These are phyloP conservation scores for Candida pseudoviswanathii DNA, from an alignment of 1,139 yeast species.

Conservation along the genomic window DNA sequence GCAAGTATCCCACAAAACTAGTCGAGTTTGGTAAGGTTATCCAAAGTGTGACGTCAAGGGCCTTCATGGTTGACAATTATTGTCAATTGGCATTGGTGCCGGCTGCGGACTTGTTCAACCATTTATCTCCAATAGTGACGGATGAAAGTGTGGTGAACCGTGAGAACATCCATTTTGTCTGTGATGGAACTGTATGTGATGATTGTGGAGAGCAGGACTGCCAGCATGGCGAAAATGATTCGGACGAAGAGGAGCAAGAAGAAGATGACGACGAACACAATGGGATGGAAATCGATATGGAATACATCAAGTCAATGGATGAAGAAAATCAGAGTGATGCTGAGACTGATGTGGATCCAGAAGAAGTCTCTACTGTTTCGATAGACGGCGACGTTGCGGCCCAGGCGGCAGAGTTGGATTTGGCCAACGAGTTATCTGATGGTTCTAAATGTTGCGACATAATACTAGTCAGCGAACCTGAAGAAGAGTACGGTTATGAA, in stretches of 20 bases:
- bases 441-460: slow-evolving; percentile 59
- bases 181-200: slow-evolving; percentile 70
- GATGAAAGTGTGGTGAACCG: slow-evolving; percentile 28
- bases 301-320: slow-evolving; percentile 36
- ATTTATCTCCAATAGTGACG: slow-evolving; percentile 43
- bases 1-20: slow-evolving; percentile 23
- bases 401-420: slow-evolving; percentile 28
- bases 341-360: slow-evolving; percentile 33
- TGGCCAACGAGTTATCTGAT: slow-evolving; percentile 35
- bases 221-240: slow-evolving; percentile 43
- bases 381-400: slow-evolving; percentile 26
- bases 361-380: slow-evolving; percentile 21
- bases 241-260: slow-evolving; percentile 19
- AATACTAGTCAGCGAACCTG: slow-evolving; percentile 41
- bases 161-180: slow-evolving; percentile 74
- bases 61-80: slow-evolving; percentile 76
- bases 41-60: slow-evolving; percentile 70
- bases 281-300: slow-evolving; percentile 22
- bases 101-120: slow-evolving; percentile 89
- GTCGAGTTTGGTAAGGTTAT: slow-evolving; percentile 52
- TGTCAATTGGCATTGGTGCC: slow-evolving; percentile 82
- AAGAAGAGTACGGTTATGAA: slow-evolving; percentile 48
- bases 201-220: slow-evolving; percentile 73
- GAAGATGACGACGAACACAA: slow-evolving; percentile 16
- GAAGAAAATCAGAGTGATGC: slow-evolving; percentile 25